Evolutionary conservation across 1,284 basidiomycete genomes (phyloP).

Genomic region (Microbotryomycetes sp.): DNA sequence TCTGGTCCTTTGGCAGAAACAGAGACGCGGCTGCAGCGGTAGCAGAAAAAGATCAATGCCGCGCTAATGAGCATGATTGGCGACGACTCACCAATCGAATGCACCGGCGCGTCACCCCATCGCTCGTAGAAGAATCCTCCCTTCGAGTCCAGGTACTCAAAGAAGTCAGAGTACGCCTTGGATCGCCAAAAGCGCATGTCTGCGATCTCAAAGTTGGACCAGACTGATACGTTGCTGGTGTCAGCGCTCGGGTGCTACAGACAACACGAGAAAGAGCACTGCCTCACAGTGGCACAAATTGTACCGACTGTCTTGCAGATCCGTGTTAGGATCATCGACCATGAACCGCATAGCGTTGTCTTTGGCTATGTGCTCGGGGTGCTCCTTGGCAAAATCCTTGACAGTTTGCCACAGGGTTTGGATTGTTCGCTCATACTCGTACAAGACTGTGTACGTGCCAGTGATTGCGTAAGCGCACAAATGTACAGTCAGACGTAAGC

Average conservation of each 20-base stretch:
- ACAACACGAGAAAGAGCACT: background rate
- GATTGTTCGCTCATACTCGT: background rate
- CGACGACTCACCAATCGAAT: slow-evolving; percentile 54
- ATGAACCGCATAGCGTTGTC: slow-evolving; percentile 66
- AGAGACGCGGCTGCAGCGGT: slow-evolving; percentile 47
- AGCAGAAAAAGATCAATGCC: background rate
- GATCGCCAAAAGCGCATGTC: slow-evolving; percentile 65
- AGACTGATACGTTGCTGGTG: slow-evolving; percentile 43
- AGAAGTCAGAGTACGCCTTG: slow-evolving; percentile 66
- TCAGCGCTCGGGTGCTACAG: background rate
- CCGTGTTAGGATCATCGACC: slow-evolving; percentile 51
- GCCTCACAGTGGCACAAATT: slow-evolving; percentile 70
- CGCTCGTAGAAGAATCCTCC: slow-evolving; percentile 81
- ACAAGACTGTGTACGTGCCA: background rate
- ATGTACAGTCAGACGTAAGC: too few relatives aligned
- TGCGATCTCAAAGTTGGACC: slow-evolving; percentile 79
- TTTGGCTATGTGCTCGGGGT: slow-evolving; percentile 59
- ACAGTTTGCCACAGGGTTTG: background rate
- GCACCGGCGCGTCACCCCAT: slow-evolving; percentile 81
- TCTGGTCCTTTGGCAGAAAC: slow-evolving; percentile 59
- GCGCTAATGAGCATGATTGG: background rate
- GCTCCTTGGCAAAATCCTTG: slow-evolving; percentile 55
- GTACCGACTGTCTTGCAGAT: slow-evolving; percentile 49
- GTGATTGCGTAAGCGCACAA: too few relatives aligned
- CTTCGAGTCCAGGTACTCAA: slow-evolving; percentile 61